Percentiles rank a stretch among this genome's conserved stretches.
Conservation (phyloP, 371 early-diverging fungal species). For the Lichtheimia ornata region DNA sequence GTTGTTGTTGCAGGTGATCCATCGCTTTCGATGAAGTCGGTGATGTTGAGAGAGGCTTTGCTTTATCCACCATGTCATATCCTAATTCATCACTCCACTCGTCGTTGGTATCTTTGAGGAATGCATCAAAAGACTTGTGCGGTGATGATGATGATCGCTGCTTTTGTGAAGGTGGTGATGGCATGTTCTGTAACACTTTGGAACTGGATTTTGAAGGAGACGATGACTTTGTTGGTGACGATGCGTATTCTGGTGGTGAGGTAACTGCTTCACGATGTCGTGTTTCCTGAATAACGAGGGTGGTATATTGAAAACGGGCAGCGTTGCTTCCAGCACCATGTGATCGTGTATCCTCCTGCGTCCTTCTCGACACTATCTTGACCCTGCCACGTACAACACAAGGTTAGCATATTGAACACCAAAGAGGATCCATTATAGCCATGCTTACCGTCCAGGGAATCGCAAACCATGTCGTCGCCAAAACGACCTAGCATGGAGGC, state of each 20-base stretch:
- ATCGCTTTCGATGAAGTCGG: constrained; percentile 5
- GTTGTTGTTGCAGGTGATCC: not conserved
- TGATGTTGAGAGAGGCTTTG: not conserved
- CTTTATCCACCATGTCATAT: constrained; percentile 9
- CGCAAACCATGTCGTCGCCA: constrained; percentile 47
- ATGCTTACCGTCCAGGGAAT: constrained; percentile 48
- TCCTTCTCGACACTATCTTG: constrained; percentile 30
- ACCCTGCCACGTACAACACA: constrained; percentile 20
- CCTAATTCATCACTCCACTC: constrained; percentile 55
- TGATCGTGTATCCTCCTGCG: constrained; percentile 6
- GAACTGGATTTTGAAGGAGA: constrained; percentile 7
- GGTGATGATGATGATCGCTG: constrained; percentile 35
- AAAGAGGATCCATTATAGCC: not conserved
- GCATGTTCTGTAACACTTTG: constrained; percentile 5
- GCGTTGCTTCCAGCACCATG: constrained; percentile 29
- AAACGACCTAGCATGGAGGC: constrained; percentile 34
- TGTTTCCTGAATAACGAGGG: constrained; percentile 23
- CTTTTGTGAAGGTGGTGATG: constrained; percentile 18
- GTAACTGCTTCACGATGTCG: not conserved
- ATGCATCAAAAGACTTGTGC: constrained; percentile 46
- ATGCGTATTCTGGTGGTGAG: not conserved
- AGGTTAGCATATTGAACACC: not conserved
- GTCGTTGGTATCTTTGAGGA: constrained; percentile 52
- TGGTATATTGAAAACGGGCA: constrained; percentile 47
- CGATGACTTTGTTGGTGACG: constrained; percentile 5